phyloP scores from a whole-genome alignment of 2,329 filamentous ascomycete genomes.

The Phialocephala sp. region DNA sequence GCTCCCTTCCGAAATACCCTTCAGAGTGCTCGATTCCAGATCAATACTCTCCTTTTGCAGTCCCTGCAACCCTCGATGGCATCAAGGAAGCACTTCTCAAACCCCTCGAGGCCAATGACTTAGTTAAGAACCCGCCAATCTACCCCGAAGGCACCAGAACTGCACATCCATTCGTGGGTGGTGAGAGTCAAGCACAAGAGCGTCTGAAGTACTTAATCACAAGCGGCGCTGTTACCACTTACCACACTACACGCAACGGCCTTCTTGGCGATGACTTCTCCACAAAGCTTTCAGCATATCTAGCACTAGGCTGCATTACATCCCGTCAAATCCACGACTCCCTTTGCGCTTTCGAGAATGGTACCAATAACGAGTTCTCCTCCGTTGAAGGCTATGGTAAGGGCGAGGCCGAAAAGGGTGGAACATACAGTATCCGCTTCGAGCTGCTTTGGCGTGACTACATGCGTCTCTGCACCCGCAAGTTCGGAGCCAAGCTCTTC shows the following conservation, averaged over 20 bases:
- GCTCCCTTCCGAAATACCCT: conserved; percentile 63
- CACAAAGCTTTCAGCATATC: conserved; percentile 76
- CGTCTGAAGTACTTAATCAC: conserved; percentile 66
- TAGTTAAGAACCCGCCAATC: conserved; percentile 56
- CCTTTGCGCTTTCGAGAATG: conserved; percentile 74
- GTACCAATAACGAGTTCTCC: conserved; percentile 44
- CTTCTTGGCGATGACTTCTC: conserved; percentile 73
- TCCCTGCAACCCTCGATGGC: conserved; percentile 60
- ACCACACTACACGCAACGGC: conserved; percentile 75
- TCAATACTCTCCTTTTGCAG: conserved; percentile 66
- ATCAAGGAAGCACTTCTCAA: conserved; percentile 60
- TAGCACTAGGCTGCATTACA: conserved; percentile 74
- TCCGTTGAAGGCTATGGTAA: conserved; percentile 58
- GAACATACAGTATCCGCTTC: conserved; percentile 71
- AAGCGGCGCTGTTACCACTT: conserved; percentile 64
- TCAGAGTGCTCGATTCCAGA: conserved; percentile 55
- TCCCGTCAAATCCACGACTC: conserved; percentile 73
- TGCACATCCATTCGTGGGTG: conserved; percentile 71
- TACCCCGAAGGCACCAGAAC: conserved; percentile 60
- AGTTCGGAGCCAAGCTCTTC: conserved; percentile 72
- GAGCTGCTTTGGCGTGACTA: conserved; percentile 83
- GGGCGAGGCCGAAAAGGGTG: conserved; percentile 69
- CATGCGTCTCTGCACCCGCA: conserved; percentile 76
- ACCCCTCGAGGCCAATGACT: conserved; percentile 58
- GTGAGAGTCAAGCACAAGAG: conserved; percentile 63